Evolutionary conservation across 2,329 filamentous ascomycete species (phyloP), one percentile per base, ranked within the genome.

Genomic region (Penicillium sp.): DNA sequence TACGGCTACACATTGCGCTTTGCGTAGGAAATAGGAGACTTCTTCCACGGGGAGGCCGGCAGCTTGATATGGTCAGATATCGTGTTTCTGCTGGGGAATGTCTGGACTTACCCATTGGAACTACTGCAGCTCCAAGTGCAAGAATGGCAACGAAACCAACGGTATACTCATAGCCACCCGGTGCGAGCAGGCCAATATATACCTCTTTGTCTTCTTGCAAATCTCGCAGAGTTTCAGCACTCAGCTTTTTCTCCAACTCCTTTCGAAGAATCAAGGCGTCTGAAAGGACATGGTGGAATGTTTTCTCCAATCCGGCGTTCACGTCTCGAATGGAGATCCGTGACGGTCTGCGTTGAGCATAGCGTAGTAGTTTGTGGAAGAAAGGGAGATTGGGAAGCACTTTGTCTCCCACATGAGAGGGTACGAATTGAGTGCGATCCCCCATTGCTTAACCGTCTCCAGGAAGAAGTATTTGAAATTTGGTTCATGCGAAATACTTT

Each of bases 131-230:
- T 1, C 72, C 72, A 4, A 73, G 52, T 2, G 71, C 70, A 27
- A 74, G 61, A 39, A 74, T 70, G 3, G 69, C 70, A 42, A 72
- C 59, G 29, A 75, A 70, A 4, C 66, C 71, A n/a, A 74, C 72
- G 1, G 70, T 64, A 39, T 74, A 75, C 45, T 75, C 72, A 61
- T 75, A 75, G 0, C 73, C 73, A 19, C 72, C 72, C 0, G 71
- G 70, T 1, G 69, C 70, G 8, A 75, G 47, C 14, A 75, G 25
- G 19, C 68, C 71, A 54, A 75, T 67, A 56, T 66, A 73, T 11
- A 74, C 69, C 49, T 74, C 72, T n/a, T 67, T 57, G 21, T 69
- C 68, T 9, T 61, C 50, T 3, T 56, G 49, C 14, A 75, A 51
- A 13, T 69, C 63, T 3, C 58, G 53, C 29, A 62, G 60, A 8